phyloP scores from a whole-genome alignment of 805 yeast species.

The Starmerella apis region DNA sequence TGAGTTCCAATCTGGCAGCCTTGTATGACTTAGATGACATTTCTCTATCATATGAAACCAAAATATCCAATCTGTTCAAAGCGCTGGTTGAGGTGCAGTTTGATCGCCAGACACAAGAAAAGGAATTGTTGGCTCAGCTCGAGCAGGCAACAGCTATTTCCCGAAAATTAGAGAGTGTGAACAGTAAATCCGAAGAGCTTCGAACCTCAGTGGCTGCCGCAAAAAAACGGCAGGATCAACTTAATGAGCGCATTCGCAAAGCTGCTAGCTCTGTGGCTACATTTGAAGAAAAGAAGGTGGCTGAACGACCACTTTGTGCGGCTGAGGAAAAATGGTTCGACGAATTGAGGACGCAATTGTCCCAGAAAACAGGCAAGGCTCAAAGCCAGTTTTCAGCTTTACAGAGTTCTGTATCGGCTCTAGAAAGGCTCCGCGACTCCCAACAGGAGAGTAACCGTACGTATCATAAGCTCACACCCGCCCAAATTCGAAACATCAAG shows the following conservation, averaged over 20 bases:
- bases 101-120: slow-evolving; percentile 35
- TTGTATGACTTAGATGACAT: slow-evolving; percentile 25
- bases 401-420: background rate
- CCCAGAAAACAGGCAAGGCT: slow-evolving; percentile 24
- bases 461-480: background rate
- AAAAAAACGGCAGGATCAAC: slow-evolving; percentile 30
- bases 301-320: slow-evolving; percentile 32
- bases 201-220: slow-evolving; percentile 19
- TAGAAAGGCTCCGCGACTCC: background rate
- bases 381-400: slow-evolving; percentile 8
- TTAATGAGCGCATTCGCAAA: slow-evolving; percentile 30
- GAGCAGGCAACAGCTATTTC: slow-evolving; percentile 26
- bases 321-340: slow-evolving; percentile 40
- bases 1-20: slow-evolving; percentile 25
- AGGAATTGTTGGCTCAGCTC: slow-evolving; percentile 38
- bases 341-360: slow-evolving; percentile 34
- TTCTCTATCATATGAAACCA: slow-evolving; percentile 22
- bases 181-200: slow-evolving; percentile 12
- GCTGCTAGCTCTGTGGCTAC: slow-evolving; percentile 27
- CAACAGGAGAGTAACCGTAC: background rate
- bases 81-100: slow-evolving; percentile 34
- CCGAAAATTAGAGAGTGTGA: slow-evolving; percentile 18
- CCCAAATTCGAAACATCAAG: background rate
- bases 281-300: slow-evolving; percentile 18
- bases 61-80: slow-evolving; percentile 29